A percentile compares a stretch with the other conserved stretches of the same genome.
These are phyloP conservation scores for Chaetomium tenue DNA, from an alignment of 495 filamentous ascomycete genomes.

Conservation along the genomic window DNA sequence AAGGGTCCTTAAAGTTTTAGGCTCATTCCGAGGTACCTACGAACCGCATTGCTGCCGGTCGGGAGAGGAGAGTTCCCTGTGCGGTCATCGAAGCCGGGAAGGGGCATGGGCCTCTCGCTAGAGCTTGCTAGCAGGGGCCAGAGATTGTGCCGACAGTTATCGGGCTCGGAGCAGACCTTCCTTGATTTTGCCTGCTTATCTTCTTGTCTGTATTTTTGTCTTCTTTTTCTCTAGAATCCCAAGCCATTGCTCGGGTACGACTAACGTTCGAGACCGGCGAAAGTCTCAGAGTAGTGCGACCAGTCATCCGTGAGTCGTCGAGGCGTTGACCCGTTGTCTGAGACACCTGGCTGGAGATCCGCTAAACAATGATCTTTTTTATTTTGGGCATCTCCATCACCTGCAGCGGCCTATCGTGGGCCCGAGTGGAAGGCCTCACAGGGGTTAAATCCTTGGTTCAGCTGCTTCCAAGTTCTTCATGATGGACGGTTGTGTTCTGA, in stretches of 20 bases:
- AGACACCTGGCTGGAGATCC: background rate
- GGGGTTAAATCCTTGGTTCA: background rate
- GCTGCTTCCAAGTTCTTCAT: background rate
- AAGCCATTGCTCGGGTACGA: background rate
- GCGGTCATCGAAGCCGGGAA: background rate
- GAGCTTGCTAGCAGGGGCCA: background rate
- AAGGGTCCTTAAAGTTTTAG: too few relatives aligned
- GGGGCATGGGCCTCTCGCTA: background rate
- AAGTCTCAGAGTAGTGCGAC: background rate
- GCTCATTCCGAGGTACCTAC: too few relatives aligned
- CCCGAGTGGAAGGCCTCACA: background rate
- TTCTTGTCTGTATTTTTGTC: conserved; percentile 7
- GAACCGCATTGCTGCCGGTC: too few relatives aligned
- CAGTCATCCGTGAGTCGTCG: background rate
- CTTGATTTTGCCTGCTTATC: background rate
- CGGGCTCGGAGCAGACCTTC: background rate
- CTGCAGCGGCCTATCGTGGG: background rate
- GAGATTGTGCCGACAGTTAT: conserved; percentile 1
- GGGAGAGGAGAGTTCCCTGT: background rate
- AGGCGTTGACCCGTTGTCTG: background rate
- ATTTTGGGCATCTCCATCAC: background rate
- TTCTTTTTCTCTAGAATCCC: background rate
- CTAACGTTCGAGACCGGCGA: background rate
- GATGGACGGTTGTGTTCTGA: background rate
- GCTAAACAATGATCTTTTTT: background rate